Evolutionary conservation across 2,329 filamentous ascomycete genomes (phyloP), one percentile per base, ranked within the genome.

Genomic region (Penicillium sp.): DNA sequence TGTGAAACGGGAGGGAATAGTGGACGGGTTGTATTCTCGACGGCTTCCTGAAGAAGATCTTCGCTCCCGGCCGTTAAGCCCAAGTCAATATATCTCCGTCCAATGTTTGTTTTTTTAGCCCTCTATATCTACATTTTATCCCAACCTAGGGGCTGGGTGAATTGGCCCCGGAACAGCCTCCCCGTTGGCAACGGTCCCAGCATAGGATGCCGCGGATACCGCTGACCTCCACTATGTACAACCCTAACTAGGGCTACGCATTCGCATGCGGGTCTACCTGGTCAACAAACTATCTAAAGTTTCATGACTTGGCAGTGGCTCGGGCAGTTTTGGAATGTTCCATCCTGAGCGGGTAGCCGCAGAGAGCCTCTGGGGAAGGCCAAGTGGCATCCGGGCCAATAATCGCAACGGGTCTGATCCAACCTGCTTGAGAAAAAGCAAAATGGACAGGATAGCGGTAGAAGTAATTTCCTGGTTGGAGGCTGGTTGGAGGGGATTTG

Each of bases 271-370:
- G 22, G 42, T 55, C 35, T 57, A 40, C 53, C 53, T 61, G 51
- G 49, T 55, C 32, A 29, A 44, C 20, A 53, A 52, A 47, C 34
- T 20, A 35, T 43, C 34, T 50, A 38, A 13, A 20, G 11, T 42
- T 48, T 11, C 34, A 50, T 57, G 8, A 24, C 38, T 35, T 45
- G 53, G 26, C 35, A 35, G 57, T 61, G 47, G 61, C 53, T 44
- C 47, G 39, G 64, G 10, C 54, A 44, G 45, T 57, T 66, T 66
- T 56, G 55, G 39, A 65, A 63, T 64, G 59, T 61, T 58, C 64
- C 58, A 61, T 61, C 60, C 57, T 59, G 56, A 26, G 45, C 69
- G 69, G 69, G 53, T 67, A 65, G 57, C 54, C 32, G 64, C 69
- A 69, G 67, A 64, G 63, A 66, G 66, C 64, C 66, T 62, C 59